Conservation (phyloP, 352 stramenopile species). For the Phytophthora quininea region DNA sequence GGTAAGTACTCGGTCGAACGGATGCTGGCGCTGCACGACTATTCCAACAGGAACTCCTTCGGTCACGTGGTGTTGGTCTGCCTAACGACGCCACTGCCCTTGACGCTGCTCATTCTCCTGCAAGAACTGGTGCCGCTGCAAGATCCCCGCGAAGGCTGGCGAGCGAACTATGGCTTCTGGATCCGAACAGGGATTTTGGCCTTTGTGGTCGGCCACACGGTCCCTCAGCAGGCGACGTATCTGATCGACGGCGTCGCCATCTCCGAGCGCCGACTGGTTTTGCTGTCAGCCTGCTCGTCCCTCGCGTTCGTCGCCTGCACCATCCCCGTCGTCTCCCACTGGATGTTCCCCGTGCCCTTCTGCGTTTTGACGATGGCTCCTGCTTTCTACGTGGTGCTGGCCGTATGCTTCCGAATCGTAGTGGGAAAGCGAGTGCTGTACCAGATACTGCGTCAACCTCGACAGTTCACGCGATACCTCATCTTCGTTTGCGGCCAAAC, state of each 20-base stretch:
- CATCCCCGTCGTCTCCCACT: neutral
- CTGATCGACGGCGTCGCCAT: slow-evolving; percentile 15
- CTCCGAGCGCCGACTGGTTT: neutral
- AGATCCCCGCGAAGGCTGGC: slow-evolving; percentile 10
- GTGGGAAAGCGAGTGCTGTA: slow-evolving; percentile 2
- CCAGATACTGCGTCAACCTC: slow-evolving; percentile 9
- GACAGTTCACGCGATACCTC: neutral
- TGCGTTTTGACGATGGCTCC: slow-evolving; percentile 10
- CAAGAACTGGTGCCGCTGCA: slow-evolving; percentile 16
- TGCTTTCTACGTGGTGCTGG: neutral
- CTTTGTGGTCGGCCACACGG: neutral
- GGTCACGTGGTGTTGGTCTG: slow-evolving; percentile 8
- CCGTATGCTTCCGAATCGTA: slow-evolving; percentile 15
- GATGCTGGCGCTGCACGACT: slow-evolving; percentile 14
- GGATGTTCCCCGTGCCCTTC: slow-evolving; percentile 20
- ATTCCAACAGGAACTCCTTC: neutral
- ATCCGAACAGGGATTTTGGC: slow-evolving; percentile 8
- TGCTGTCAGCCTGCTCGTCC: slow-evolving; percentile 5
- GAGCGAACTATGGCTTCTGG: slow-evolving; percentile 20
- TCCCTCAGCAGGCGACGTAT: slow-evolving; percentile 19
- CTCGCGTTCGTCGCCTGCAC: neutral
- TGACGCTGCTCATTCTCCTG: neutral
- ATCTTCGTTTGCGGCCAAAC: slow-evolving; percentile 2
- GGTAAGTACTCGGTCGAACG: slow-evolving; percentile 14
- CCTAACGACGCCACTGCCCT: slow-evolving; percentile 3